Percentiles rank a stretch among this genome's conserved stretches.
These are phyloP conservation scores for Aspergillus latus DNA, from an alignment of 2,329 filamentous ascomycete genomes.

Conservation along the genomic window DNA sequence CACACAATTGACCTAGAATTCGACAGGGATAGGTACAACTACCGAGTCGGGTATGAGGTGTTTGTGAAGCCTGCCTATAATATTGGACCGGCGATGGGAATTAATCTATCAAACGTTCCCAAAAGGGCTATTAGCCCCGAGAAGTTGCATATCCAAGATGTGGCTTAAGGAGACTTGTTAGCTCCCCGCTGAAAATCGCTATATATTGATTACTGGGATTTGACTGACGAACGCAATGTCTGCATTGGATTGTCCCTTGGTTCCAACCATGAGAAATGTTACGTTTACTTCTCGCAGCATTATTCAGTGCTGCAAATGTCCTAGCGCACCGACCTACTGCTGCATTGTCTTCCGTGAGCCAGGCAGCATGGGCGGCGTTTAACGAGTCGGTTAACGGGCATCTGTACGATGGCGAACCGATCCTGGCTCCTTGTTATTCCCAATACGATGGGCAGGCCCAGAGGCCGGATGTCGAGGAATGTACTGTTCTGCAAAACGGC, in stretches of 20 bases:
- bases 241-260: background rate
- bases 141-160: too few relatives aligned
- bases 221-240: background rate
- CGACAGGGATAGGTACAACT: background rate
- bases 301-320: background rate
- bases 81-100: background rate
- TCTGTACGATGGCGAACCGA: constrained; percentile 10
- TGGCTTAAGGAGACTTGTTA: background rate
- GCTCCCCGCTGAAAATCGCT: background rate
- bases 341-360: background rate
- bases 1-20: background rate
- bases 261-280: background rate
- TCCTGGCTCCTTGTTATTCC: constrained; percentile 11
- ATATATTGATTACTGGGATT: background rate
- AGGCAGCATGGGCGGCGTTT: constrained; percentile 6
- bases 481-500: background rate
- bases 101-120: background rate
- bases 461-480: background rate
- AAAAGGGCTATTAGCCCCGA: background rate
- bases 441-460: constrained; percentile 1
- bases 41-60: background rate
- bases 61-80: background rate
- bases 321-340: background rate
- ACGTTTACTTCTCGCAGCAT: background rate
- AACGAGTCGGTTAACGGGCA: constrained; percentile 7